Conservation (phyloP, 2,329 filamentous ascomycete species). For the Simplicillium aogashimaense region DNA sequence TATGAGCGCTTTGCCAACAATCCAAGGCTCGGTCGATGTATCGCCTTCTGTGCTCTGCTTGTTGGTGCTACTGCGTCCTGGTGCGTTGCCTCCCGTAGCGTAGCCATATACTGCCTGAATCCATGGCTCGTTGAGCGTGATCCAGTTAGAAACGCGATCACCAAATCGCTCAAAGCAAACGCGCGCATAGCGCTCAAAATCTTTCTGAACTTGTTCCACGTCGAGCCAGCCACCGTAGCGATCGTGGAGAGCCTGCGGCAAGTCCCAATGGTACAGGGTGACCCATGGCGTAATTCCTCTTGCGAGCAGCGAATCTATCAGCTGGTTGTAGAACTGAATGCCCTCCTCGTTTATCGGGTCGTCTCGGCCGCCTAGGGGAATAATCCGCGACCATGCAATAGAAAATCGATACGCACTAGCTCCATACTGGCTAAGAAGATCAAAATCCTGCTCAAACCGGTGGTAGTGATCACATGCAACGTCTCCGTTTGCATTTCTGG, state of each 20-base stretch:
- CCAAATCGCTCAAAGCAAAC: constrained; percentile 29
- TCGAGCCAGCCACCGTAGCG: constrained; percentile 25
- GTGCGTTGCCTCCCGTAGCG: constrained; percentile 22
- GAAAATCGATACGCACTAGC: constrained; percentile 56
- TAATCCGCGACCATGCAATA: constrained; percentile 56
- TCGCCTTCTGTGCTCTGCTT: constrained; percentile 15
- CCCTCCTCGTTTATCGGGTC: constrained; percentile 54
- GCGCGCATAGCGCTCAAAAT: constrained; percentile 25
- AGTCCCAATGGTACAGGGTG: constrained; percentile 58
- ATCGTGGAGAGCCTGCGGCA: constrained; percentile 23
- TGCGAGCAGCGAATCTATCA: constrained; percentile 47
- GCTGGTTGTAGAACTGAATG: constrained; percentile 46
- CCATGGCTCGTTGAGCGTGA: constrained; percentile 28
- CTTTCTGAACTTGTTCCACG: constrained; percentile 17
- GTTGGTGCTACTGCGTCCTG: constrained; percentile 18
- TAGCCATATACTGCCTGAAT: constrained; percentile 26
- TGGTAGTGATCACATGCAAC: constrained; percentile 35
- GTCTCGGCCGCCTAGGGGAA: constrained; percentile 52
- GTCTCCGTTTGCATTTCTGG: constrained; percentile 33
- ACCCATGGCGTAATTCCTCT: constrained; percentile 51
- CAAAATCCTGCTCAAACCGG: constrained; percentile 41
- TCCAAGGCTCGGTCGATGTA: constrained; percentile 25
- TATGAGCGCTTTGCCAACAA: constrained; percentile 23
- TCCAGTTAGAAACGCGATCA: constrained; percentile 26
- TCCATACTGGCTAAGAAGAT: constrained; percentile 45